Conservation (phyloP, 169 alveolate species). For the Plasmodium vinckei region DNA sequence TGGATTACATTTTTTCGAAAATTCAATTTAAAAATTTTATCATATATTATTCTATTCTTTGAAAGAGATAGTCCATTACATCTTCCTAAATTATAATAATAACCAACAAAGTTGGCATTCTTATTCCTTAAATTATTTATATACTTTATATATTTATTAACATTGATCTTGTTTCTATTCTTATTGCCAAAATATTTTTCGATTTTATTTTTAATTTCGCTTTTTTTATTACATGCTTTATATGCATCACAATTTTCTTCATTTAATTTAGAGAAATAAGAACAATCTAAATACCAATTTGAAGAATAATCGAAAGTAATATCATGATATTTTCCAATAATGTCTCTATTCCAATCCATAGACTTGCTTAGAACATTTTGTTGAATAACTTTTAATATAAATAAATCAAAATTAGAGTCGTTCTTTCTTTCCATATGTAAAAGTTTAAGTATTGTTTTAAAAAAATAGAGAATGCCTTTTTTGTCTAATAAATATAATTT, state of each 20-base stretch:
- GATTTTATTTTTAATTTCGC: not conserved
- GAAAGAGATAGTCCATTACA: constrained; percentile 2
- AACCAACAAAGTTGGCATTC: not conserved
- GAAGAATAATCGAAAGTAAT: no score
- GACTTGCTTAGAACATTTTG: not conserved
- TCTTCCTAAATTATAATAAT: constrained; percentile 9
- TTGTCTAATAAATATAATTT: constrained; percentile 22
- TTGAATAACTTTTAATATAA: constrained; percentile 29
- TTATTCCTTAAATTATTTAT: constrained; percentile 16
- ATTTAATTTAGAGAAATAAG: no score
- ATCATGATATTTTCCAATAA: no score
- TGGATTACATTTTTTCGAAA: not conserved
- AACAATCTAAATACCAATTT: no score
- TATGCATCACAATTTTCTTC: no score
- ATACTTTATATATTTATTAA: constrained; percentile 34
- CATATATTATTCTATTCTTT: constrained; percentile 42
- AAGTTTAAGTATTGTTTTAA: constrained; percentile 10
- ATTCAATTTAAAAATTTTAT: constrained; percentile 10
- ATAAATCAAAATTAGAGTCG: constrained; percentile 37
- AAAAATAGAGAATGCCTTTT: constrained; percentile 16
- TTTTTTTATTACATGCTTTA: not conserved
- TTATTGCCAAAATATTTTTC: constrained; percentile 1
- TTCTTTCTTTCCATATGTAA: constrained; percentile 11
- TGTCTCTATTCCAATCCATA: no score
- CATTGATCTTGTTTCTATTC: not conserved